Evolutionary conservation across 495 filamentous ascomycete species (phyloP).

Genomic region (Trypethelium eluteriae): DNA sequence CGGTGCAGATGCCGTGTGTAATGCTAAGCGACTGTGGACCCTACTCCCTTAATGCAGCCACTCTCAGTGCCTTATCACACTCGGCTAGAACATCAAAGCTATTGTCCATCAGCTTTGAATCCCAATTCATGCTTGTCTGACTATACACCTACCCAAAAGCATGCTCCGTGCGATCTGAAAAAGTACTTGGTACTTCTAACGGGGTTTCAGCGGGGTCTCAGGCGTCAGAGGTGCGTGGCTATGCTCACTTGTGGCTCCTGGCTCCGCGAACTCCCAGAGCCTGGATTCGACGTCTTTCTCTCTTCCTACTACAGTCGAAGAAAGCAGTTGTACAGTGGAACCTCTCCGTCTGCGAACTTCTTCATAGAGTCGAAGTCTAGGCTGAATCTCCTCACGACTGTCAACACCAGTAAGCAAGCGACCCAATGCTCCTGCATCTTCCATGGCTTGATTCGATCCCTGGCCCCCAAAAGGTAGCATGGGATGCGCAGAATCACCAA

Average conservation of each 20-base stretch:
- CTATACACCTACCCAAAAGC: background rate
- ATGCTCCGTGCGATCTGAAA: background rate
- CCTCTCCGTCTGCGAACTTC: background rate
- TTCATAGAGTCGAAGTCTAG: background rate
- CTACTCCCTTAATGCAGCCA: background rate
- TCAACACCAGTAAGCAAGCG: constrained; percentile 12
- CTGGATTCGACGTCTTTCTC: background rate
- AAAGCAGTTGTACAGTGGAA: background rate
- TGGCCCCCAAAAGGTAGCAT: constrained; percentile 33
- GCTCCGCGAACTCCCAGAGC: background rate
- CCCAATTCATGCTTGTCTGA: background rate
- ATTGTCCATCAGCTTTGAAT: background rate
- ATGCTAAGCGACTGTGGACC: no score
- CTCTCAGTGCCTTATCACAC: background rate
- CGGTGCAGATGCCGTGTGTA: no score
- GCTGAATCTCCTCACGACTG: background rate
- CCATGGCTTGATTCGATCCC: constrained; percentile 30
- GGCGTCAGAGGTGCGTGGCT: no score
- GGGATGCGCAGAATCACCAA: constrained; percentile 35
- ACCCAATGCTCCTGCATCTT: constrained; percentile 27
- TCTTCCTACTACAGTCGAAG: background rate
- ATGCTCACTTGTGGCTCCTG: background rate
- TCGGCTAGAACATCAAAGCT: background rate
- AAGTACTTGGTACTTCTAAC: background rate
- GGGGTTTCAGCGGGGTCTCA: no score